phyloP scores from a whole-genome alignment of 495 filamentous ascomycete species.

The Penicilliopsis zonata region DNA sequence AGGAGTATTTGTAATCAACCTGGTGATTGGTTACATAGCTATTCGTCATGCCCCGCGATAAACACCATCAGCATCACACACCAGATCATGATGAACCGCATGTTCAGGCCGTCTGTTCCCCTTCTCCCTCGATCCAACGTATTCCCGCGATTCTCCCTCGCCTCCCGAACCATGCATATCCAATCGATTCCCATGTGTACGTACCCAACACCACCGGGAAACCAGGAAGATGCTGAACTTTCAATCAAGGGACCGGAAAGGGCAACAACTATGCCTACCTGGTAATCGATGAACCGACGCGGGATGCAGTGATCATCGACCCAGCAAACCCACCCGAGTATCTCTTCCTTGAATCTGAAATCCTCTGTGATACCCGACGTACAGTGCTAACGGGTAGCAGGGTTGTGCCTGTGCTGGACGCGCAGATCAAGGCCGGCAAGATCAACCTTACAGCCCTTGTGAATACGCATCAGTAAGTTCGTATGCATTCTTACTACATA shows the following conservation, averaged over 20 bases:
- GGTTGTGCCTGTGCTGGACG: constrained; percentile 67
- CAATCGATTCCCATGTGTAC: constrained; percentile 97
- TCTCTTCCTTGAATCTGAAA: neutral
- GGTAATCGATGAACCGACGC: constrained; percentile 80
- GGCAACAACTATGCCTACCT: constrained; percentile 97
- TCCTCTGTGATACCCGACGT: constrained; percentile 1
- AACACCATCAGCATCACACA: no score
- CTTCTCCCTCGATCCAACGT: no score
- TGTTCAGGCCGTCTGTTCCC: no score
- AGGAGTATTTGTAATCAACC: no score
- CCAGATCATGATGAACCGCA: no score
- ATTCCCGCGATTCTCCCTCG: no score
- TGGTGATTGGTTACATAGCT: no score
- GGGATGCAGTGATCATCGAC: constrained; percentile 89
- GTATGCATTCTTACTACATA: constrained; percentile 1
- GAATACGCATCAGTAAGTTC: constrained; percentile 87
- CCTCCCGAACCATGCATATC: constrained; percentile 71
- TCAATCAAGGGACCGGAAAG: constrained; percentile 63
- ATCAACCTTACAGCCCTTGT: constrained; percentile 83
- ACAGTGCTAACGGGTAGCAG: no score
- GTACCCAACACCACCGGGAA: no score
- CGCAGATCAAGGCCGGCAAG: constrained; percentile 53
- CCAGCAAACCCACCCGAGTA: constrained; percentile 90
- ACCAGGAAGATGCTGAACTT: constrained; percentile 3
- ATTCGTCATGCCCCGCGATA: no score